phyloP scores from a whole-genome alignment of 805 yeast genomes.

The Suhomyces prunicola region DNA sequence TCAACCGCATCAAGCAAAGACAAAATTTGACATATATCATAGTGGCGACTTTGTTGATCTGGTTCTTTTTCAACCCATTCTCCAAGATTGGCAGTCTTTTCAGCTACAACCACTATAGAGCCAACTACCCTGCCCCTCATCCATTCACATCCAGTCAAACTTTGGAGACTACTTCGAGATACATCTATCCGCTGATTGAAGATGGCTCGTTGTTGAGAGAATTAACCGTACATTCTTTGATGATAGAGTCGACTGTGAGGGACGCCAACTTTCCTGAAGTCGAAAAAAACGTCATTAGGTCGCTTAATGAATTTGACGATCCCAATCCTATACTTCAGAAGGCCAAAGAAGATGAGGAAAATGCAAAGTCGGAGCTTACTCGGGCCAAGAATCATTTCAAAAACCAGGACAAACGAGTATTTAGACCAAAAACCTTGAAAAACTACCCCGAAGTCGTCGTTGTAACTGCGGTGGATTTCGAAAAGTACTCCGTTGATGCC shows the following conservation, averaged over 20 bases:
- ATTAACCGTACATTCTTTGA: conserved; percentile 50
- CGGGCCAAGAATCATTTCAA: conserved; percentile 56
- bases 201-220: conserved; percentile 62
- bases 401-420: conserved; percentile 62
- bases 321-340: conserved; percentile 31
- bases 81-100: background rate
- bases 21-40: conserved; percentile 13
- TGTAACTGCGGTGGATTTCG: conserved; percentile 78
- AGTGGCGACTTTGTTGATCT: conserved; percentile 14
- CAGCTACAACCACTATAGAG: conserved; percentile 5
- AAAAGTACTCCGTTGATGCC: conserved; percentile 55
- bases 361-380: conserved; percentile 39
- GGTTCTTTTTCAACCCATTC: conserved; percentile 23
- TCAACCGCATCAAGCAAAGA: conserved; percentile 15
- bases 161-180: conserved; percentile 47
- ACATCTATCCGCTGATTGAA: conserved; percentile 74
- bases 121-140: conserved; percentile 29
- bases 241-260: conserved; percentile 45
- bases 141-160: conserved; percentile 29
- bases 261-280: conserved; percentile 42
- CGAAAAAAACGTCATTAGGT: conserved; percentile 32
- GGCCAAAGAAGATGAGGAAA: conserved; percentile 46
- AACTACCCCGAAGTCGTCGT: conserved; percentile 64
- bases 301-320: conserved; percentile 45
- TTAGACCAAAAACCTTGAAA: conserved; percentile 29